These are phyloP conservation scores for Saccharum spontaneum DNA, from an alignment of 176 grass and related monocot species.

Conservation along the genomic window DNA sequence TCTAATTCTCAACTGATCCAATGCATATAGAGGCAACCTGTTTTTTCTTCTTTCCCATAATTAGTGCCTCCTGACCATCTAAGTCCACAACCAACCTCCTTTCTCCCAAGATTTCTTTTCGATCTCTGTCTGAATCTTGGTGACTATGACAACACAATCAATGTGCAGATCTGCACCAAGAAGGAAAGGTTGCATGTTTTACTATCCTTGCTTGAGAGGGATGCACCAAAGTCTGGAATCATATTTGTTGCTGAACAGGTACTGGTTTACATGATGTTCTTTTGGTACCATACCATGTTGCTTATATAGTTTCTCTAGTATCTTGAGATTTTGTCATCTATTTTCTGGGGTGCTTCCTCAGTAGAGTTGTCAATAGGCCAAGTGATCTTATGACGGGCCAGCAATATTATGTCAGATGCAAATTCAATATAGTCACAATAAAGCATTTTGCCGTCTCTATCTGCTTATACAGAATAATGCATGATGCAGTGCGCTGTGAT, in stretches of 20 bases:
- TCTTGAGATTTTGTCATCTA: neutral
- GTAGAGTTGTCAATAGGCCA: neutral
- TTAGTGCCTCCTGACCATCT: neutral
- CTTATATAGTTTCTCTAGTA: conserved; percentile 1
- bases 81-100: neutral
- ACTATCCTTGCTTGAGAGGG: conserved; percentile 71
- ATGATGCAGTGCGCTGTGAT: neutral
- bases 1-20: neutral
- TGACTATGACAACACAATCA: conserved; percentile 4
- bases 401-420: neutral
- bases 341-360: neutral
- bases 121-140: neutral
- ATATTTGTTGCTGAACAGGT: conserved; percentile 96
- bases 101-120: neutral
- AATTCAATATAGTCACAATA: too few species aligned
- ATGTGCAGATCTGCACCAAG: conserved; percentile 77
- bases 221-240: conserved; percentile 78
- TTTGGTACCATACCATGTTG: neutral
- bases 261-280: conserved; percentile 15
- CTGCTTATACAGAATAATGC: neutral
- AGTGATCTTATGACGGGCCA: neutral
- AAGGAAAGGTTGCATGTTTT: conserved; percentile 69
- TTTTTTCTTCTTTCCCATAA: neutral
- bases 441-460: too few species aligned
- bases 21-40: neutral